Conservation (phyloP, 2,329 filamentous ascomycete species). For the Zalaria sp. region DNA sequence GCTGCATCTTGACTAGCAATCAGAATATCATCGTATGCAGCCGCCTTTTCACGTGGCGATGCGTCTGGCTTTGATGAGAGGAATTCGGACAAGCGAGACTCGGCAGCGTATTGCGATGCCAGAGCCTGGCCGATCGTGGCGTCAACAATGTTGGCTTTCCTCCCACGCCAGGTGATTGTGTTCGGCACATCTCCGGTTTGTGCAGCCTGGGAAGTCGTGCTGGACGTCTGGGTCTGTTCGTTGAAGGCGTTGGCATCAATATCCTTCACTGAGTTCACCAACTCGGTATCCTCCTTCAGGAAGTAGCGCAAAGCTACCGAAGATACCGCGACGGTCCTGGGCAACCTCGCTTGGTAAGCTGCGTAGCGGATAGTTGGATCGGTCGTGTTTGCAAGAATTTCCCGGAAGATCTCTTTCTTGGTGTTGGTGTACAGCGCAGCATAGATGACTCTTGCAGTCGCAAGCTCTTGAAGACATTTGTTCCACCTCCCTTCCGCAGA, state of each 20-base stretch:
- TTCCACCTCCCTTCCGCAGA: slow-evolving; percentile 50
- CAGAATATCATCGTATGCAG: slow-evolving; percentile 81
- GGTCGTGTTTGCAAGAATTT: slow-evolving; percentile 70
- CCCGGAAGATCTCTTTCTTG: slow-evolving; percentile 69
- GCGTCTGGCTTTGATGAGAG: slow-evolving; percentile 27
- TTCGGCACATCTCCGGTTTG: slow-evolving; percentile 40
- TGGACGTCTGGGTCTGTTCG: slow-evolving; percentile 20
- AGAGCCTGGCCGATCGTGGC: slow-evolving; percentile 80
- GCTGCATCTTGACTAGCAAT: slow-evolving; percentile 85
- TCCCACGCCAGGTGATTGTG: slow-evolving; percentile 71
- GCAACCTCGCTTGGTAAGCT: slow-evolving; percentile 80
- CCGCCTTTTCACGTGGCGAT: slow-evolving; percentile 51
- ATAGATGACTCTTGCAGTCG: slow-evolving; percentile 71
- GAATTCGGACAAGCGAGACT: slow-evolving; percentile 35
- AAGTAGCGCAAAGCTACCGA: slow-evolving; percentile 71
- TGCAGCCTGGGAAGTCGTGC: slow-evolving; percentile 3
- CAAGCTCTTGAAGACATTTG: slow-evolving; percentile 58
- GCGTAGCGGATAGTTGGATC: slow-evolving; percentile 92
- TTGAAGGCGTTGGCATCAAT: slow-evolving; percentile 55
- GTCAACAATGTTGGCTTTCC: slow-evolving; percentile 81
- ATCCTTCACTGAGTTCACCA: slow-evolving; percentile 55
- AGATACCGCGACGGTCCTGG: slow-evolving; percentile 68
- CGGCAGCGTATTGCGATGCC: slow-evolving; percentile 48
- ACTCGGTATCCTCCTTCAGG: slow-evolving; percentile 44
- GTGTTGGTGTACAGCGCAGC: slow-evolving; percentile 52